Conservation (phyloP, 225 moss, liverwort and hornwort species). For the Straminergon stramineum region DNA sequence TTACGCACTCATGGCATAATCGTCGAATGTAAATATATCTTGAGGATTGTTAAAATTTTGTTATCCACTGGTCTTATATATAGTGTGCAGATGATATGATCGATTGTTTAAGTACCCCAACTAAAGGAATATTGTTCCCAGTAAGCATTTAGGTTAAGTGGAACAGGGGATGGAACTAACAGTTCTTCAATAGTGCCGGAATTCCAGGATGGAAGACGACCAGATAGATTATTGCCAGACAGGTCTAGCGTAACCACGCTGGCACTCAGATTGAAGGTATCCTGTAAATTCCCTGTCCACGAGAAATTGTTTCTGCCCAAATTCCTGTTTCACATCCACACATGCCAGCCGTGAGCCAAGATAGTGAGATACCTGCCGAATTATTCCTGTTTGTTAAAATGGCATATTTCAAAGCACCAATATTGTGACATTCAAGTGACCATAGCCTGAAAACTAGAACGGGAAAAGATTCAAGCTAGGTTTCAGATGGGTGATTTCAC, state of each 20-base stretch:
- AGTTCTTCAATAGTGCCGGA: background rate
- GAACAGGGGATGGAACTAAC: background rate
- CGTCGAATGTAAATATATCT: background rate
- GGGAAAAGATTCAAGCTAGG: background rate
- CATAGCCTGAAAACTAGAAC: background rate
- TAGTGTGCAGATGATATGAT: background rate
- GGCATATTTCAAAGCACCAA: background rate
- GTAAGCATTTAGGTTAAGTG: background rate
- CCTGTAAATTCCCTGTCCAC: background rate
- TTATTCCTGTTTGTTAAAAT: background rate
- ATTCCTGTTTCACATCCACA: background rate
- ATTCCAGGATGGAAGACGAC: background rate
- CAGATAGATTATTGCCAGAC: background rate
- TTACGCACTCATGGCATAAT: background rate
- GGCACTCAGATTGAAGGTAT: background rate
- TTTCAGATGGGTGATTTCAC: background rate
- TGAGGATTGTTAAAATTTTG: background rate
- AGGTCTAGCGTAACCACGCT: background rate
- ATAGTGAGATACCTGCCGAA: background rate
- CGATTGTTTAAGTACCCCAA: background rate
- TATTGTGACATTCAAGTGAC: background rate
- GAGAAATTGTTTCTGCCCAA: background rate
- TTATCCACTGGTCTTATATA: background rate
- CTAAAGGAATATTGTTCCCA: background rate
- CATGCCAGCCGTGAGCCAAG: background rate